Percentiles rank a stretch among this genome's conserved stretches.
phyloP scores from a whole-genome alignment of 495 filamentous ascomycete species.

The Annulohypoxylon stygium region DNA sequence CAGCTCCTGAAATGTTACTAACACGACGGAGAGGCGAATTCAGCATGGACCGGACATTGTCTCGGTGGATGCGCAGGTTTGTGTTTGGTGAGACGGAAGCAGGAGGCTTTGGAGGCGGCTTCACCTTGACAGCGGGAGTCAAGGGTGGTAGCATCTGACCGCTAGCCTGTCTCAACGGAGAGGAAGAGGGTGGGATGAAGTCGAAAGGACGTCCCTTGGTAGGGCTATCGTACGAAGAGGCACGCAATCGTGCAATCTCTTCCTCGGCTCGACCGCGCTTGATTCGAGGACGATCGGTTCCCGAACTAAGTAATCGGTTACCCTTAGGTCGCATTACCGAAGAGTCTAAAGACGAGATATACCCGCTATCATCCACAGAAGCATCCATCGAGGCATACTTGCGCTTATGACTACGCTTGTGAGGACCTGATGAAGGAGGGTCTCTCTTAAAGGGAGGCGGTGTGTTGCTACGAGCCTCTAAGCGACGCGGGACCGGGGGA shows the following conservation, averaged over 20 bases:
- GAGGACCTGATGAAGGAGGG: constrained; percentile 67
- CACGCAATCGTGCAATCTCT: constrained; percentile 93
- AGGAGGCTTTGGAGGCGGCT: constrained; percentile 82
- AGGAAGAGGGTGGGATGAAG: constrained; percentile 64
- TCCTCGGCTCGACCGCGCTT: constrained; percentile 92
- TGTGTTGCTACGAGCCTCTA: constrained; percentile 74
- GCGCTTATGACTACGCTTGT: constrained; percentile 73
- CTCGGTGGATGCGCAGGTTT: constrained; percentile 91
- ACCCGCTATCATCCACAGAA: constrained; percentile 94
- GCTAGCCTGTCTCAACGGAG: constrained; percentile 68
- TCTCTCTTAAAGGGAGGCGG: constrained; percentile 78
- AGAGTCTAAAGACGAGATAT: constrained; percentile 97
- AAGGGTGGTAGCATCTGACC: constrained; percentile 81
- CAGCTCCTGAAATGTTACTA: constrained; percentile 58
- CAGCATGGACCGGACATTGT: constrained; percentile 86
- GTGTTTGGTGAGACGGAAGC: constrained; percentile 94
- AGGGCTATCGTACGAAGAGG: constrained; percentile 93
- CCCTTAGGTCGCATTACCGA: constrained; percentile 81
- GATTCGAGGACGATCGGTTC: constrained; percentile 79
- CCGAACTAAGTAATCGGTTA: constrained; percentile 74
- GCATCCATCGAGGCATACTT: constrained; percentile 82
- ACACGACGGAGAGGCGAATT: constrained; percentile 86
- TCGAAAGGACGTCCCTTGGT: constrained; percentile 69
- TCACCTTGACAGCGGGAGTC: constrained; percentile 89
- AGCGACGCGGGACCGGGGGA: constrained; percentile 80